A percentile compares a stretch with the other conserved stretches of the same genome.
Conservation (phyloP, 306 rosid genomes). For the Mimosa bimucronata region DNA sequence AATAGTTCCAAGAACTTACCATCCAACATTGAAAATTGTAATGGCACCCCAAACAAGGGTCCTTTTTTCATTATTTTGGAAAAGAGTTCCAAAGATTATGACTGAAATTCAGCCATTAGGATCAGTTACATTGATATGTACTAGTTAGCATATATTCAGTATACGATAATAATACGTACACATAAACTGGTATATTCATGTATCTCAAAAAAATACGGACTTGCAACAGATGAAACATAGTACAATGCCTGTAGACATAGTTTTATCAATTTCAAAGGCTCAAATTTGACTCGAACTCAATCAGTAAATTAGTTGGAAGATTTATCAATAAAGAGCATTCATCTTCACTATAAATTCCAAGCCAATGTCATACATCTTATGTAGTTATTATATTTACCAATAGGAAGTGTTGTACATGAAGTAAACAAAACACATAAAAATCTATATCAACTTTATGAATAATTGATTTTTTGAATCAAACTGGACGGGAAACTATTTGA, state of each 20-base stretch:
- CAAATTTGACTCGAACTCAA: background rate
- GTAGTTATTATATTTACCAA: too few relatives aligned
- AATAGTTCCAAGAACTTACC: too few relatives aligned
- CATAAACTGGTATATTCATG: background rate
- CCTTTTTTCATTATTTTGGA: too few relatives aligned
- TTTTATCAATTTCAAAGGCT: background rate
- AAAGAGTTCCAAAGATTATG: too few relatives aligned
- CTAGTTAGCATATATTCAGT: background rate
- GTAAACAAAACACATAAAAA: background rate
- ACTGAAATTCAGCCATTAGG: too few relatives aligned
- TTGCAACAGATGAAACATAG: background rate
- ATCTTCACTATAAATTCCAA: background rate
- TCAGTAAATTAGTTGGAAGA: background rate
- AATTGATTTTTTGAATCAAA: background rate
- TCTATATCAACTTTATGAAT: background rate
- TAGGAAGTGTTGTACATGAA: too few relatives aligned
- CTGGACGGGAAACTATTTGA: background rate
- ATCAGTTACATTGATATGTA: too few relatives aligned
- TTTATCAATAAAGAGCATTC: background rate
- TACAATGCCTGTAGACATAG: background rate
- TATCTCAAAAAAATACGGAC: background rate
- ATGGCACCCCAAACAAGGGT: too few relatives aligned
- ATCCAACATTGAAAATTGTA: too few relatives aligned
- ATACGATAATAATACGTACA: too few relatives aligned
- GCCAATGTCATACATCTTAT: too few relatives aligned